Evolutionary conservation across 2,329 filamentous ascomycete genomes (phyloP).

Genomic region (Cytospora mali): DNA sequence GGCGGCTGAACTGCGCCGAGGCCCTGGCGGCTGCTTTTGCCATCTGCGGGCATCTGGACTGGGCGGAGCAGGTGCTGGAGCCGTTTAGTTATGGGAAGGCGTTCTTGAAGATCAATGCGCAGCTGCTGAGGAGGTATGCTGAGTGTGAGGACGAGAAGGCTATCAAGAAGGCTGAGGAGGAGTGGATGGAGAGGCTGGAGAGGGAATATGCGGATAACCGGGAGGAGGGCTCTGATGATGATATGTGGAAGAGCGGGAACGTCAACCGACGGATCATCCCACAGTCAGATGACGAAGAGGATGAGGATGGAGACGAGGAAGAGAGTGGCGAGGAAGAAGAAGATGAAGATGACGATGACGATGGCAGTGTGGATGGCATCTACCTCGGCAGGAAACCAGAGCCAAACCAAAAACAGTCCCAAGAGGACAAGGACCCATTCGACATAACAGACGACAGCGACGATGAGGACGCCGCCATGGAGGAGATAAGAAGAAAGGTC

Average conservation of each 20-base stretch:
- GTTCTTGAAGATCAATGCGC: slow-evolving; percentile 88
- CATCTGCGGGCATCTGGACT: slow-evolving; percentile 89
- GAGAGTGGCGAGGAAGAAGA: slow-evolving; percentile 48
- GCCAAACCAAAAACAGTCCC: slow-evolving; percentile 30
- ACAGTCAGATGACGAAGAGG: slow-evolving; percentile 46
- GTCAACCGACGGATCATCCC: slow-evolving; percentile 66
- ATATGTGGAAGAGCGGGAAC: slow-evolving; percentile 91
- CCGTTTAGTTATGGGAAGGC: slow-evolving; percentile 87
- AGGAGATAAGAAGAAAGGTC: slow-evolving; percentile 86
- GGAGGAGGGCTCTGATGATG: slow-evolving; percentile 65
- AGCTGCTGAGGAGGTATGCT: slow-evolving; percentile 80
- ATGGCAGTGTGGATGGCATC: slow-evolving; percentile 57
- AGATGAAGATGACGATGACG: slow-evolving; percentile 44
- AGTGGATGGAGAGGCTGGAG: slow-evolving; percentile 89
- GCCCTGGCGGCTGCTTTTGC: slow-evolving; percentile 89
- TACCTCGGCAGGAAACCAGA: slow-evolving; percentile 60
- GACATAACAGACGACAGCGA: slow-evolving; percentile 78
- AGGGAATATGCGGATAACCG: slow-evolving; percentile 83
- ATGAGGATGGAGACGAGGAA: slow-evolving; percentile 50
- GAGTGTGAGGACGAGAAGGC: slow-evolving; percentile 79
- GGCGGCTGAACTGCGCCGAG: slow-evolving; percentile 94
- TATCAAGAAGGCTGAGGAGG: slow-evolving; percentile 81
- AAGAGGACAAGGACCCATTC: slow-evolving; percentile 65
- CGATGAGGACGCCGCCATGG: slow-evolving; percentile 85
- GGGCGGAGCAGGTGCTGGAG: slow-evolving; percentile 81